phyloP scores from a whole-genome alignment of 2,329 filamentous ascomycete species.

The Hypoxylon sp. region DNA sequence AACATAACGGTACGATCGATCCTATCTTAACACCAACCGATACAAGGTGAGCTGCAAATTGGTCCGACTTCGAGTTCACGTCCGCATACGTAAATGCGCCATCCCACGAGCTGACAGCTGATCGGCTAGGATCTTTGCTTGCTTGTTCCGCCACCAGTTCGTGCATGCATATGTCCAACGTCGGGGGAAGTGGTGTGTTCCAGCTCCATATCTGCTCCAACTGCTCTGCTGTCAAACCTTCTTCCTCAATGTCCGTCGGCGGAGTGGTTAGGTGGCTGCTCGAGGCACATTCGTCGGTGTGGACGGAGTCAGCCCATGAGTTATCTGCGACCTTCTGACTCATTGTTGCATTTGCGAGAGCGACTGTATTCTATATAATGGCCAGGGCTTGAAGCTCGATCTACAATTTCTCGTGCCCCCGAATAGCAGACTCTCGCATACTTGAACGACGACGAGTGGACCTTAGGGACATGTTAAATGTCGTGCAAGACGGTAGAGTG shows the following conservation, averaged over 20 bases:
- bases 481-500: constrained; percentile 20
- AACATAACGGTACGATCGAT: constrained; percentile 62
- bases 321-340: constrained; percentile 20
- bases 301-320: constrained; percentile 35
- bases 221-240: constrained; percentile 52
- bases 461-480: constrained; percentile 15
- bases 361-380: constrained; percentile 9
- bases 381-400: constrained; percentile 16
- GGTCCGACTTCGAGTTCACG: constrained; percentile 58
- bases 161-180: constrained; percentile 60
- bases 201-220: constrained; percentile 61
- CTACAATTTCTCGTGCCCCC: constrained; percentile 17
- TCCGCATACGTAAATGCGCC: constrained; percentile 61
- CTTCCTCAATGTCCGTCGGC: constrained; percentile 49
- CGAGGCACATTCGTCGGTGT: constrained; percentile 43
- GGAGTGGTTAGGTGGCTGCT: constrained; percentile 46
- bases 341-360: constrained; percentile 29
- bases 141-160: constrained; percentile 59
- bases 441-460: constrained; percentile 7
- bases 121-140: constrained; percentile 52
- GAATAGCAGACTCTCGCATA: constrained; percentile 21
- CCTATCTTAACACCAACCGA: constrained; percentile 55
- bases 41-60: constrained; percentile 57
- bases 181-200: constrained; percentile 58
- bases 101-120: constrained; percentile 65